These are phyloP conservation scores for Suillus paluster DNA, from an alignment of 768 basidiomycete genomes.

Conservation along the genomic window DNA sequence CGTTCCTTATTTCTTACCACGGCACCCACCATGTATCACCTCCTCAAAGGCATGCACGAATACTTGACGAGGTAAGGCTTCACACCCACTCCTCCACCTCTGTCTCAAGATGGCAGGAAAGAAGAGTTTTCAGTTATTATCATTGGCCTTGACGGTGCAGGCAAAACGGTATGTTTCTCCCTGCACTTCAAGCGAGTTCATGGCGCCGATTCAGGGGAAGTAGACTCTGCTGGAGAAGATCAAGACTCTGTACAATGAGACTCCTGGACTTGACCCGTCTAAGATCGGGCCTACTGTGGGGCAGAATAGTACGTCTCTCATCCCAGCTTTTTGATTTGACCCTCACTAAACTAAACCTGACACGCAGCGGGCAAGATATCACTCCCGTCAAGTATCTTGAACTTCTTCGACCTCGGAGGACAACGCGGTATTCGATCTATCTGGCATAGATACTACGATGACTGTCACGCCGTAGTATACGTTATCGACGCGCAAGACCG, in stretches of 20 bases:
- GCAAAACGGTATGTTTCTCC: conserved; percentile 71
- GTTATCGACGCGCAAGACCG: conserved; percentile 93
- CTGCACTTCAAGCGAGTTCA: conserved; percentile 10
- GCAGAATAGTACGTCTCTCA: conserved; percentile 76
- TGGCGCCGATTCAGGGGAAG: not conserved
- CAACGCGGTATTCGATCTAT: conserved; percentile 93
- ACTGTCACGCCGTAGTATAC: conserved; percentile 96
- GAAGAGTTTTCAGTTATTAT: conserved; percentile 95
- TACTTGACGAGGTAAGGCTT: conserved; percentile 75
- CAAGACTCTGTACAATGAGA: conserved; percentile 88
- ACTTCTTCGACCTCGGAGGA: conserved; percentile 97
- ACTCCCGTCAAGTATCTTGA: conserved; percentile 90
- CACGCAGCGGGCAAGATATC: conserved; percentile 86
- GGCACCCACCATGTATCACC: conserved; percentile 80
- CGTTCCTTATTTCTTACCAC: not conserved
- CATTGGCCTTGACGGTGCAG: conserved; percentile 90
- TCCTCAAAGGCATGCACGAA: conserved; percentile 90
- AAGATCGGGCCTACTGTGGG: conserved; percentile 97
- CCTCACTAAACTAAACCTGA: not conserved
- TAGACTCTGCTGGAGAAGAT: conserved; percentile 92
- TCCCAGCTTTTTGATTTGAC: not conserved
- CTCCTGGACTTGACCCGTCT: conserved; percentile 85
- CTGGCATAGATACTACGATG: conserved; percentile 94
- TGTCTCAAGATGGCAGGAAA: conserved; percentile 52
- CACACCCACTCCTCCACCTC: not conserved